Conservation (phyloP, 352 stramenopile species). For the Phytophthora tentaculata region DNA sequence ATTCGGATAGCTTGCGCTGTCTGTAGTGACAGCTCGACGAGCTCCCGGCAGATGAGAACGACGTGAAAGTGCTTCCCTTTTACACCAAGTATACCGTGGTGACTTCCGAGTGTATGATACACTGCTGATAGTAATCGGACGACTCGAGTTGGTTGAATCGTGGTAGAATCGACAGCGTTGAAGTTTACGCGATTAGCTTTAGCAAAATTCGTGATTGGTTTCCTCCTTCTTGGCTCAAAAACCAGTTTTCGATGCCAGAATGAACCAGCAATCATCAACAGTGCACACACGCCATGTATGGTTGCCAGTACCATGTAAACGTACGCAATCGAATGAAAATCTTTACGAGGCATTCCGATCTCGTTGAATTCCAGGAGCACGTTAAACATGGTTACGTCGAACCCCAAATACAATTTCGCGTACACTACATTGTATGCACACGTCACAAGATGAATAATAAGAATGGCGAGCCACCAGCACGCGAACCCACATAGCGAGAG, state of each 20-base stretch:
- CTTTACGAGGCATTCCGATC: conserved; percentile 22
- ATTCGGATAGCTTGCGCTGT: conserved; percentile 33
- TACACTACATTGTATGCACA: conserved; percentile 22
- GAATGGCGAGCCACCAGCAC: conserved; percentile 32
- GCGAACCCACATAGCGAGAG: conserved; percentile 21
- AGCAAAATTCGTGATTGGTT: not conserved
- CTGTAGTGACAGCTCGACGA: conserved; percentile 27
- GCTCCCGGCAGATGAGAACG: conserved; percentile 22
- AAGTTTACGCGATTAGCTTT: not conserved
- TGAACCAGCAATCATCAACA: conserved; percentile 20
- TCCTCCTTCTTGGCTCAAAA: conserved; percentile 5
- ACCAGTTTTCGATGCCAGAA: conserved; percentile 11
- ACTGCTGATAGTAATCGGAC: conserved; percentile 3
- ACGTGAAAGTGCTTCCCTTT: conserved; percentile 28
- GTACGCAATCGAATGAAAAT: conserved; percentile 20
- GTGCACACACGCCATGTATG: conserved; percentile 17
- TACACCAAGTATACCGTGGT: conserved; percentile 10
- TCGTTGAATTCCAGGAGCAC: conserved; percentile 19
- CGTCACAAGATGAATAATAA: conserved; percentile 14
- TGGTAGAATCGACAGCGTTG: not conserved
- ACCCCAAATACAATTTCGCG: conserved; percentile 31
- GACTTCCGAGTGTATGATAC: conserved; percentile 6
- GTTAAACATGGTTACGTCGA: conserved; percentile 16
- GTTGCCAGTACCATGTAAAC: conserved; percentile 29
- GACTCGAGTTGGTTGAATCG: not conserved